These are phyloP conservation scores for Aspergillus conjunctus DNA, from an alignment of 495 filamentous ascomycete genomes.

Conservation along the genomic window DNA sequence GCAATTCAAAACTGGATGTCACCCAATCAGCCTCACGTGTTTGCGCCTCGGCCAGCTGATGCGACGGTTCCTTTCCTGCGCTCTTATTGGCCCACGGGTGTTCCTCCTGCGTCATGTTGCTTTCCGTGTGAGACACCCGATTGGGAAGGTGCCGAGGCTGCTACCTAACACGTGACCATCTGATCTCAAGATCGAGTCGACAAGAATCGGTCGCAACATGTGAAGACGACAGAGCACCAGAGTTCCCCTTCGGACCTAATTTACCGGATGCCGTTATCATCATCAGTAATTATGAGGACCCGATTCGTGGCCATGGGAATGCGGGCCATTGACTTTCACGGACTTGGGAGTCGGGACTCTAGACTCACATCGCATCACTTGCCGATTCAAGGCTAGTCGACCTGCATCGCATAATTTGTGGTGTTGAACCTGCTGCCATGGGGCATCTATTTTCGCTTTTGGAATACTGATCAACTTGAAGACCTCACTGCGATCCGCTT, in stretches of 20 bases:
- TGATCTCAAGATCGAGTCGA: constrained; percentile 11
- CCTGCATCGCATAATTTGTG: neutral
- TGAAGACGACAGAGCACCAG: constrained; percentile 14
- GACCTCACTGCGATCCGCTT: no score
- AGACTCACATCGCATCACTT: constrained; percentile 22
- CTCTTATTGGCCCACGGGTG: constrained; percentile 18
- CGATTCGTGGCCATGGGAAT: neutral
- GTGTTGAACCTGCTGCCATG: neutral
- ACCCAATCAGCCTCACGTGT: constrained; percentile 3
- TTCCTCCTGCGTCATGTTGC: constrained; percentile 33
- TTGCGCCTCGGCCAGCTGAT: constrained; percentile 21
- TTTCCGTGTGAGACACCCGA: neutral
- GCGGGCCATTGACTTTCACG: neutral
- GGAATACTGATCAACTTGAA: no score
- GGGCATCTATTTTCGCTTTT: no score
- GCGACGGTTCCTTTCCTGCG: neutral
- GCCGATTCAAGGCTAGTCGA: constrained; percentile 7
- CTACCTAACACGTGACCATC: constrained; percentile 11
- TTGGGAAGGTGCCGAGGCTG: constrained; percentile 38
- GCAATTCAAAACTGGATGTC: neutral
- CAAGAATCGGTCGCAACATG: constrained; percentile 9
- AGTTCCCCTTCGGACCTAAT: no score
- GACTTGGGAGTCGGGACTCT: no score
- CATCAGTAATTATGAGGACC: neutral
- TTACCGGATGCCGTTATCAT: neutral